Base-by-base conservation (phyloP, 208 protist species). In the Crithidia mellificae region DNA sequence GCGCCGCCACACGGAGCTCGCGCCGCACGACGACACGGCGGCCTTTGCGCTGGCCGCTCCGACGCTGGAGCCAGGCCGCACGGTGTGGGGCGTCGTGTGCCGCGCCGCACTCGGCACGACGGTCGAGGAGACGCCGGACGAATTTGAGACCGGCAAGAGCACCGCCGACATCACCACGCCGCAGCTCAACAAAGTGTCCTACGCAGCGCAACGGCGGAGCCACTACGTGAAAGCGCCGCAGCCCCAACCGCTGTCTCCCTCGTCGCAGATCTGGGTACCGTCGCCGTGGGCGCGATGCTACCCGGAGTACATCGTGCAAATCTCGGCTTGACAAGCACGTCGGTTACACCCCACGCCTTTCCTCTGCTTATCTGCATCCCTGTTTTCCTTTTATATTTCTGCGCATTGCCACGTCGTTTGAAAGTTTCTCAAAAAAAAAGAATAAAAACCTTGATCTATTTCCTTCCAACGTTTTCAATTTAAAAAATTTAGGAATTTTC, bases 81-180 rank as follows among this genome's bases (percentile, higher is more conserved):
- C 34, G 12, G 34, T 49, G 20, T 89, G 86, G 83, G 76, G 77
- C 27, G 51, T 89, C n/a, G 57, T 86, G 19, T 85, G 82, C 62
- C 83, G 83, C 43, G 81, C 69, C 6, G 68, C 83, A 17, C 74
- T 89, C 22, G 83, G 87, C 39, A 85, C 86, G 1, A 80, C 87
- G 12, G 61, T 89, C 32, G 70, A 78, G 51, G 67, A 70, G 25
- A 77, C 54, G 11, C 56, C 54, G 1, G 70, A 77, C 24, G 57
- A 77, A 15, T 54, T 62, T 41, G 52, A 34, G 27, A 47, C 15
- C 25, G 38, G 55, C 27, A 43, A 51, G 11, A 65, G 49, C 47
- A 53, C 52, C 14, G 56, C 47, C 4, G 58, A 72, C 73, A 34
- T 22, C 14, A 30, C 27, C 29, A 69, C 55, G 3, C 39, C 25